A percentile compares a stretch with the other conserved stretches of the same genome.
Evolutionary conservation across 2,329 filamentous ascomycete genomes (phyloP).

Genomic region (Ascochyta fabae): DNA sequence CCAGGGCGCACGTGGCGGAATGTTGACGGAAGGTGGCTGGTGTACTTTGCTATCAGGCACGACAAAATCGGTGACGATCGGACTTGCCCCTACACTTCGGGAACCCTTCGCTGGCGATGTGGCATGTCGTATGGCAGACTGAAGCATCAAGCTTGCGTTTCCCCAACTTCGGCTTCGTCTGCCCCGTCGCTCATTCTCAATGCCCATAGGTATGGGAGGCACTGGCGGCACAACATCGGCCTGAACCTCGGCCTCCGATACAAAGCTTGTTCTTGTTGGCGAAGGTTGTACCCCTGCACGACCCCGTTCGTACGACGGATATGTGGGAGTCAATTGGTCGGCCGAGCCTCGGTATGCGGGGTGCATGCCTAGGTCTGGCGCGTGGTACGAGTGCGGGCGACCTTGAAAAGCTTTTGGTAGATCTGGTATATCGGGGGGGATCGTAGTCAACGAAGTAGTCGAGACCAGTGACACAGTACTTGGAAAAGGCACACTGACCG

Average conservation of each 20-base stretch:
- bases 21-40: background rate
- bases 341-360: conserved; percentile 19
- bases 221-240: conserved; percentile 38
- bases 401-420: conserved; percentile 15
- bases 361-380: conserved; percentile 38
- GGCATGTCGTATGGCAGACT: conserved; percentile 38
- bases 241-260: conserved; percentile 17
- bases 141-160: conserved; percentile 32
- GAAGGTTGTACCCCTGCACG: conserved; percentile 35
- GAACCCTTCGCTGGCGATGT: conserved; percentile 23
- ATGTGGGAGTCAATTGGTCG: conserved; percentile 16
- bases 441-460: conserved; percentile 13
- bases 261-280: conserved; percentile 32
- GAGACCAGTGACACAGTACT: conserved; percentile 19
- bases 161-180: conserved; percentile 21
- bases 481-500: conserved; percentile 38
- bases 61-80: conserved; percentile 10
- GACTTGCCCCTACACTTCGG: conserved; percentile 13
- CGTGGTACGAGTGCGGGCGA: conserved; percentile 40
- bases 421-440: conserved; percentile 1
- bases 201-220: conserved; percentile 34
- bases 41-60: background rate
- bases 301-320: conserved; percentile 7
- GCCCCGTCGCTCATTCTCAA: conserved; percentile 17
- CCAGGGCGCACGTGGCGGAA: background rate